phyloP scores from a whole-genome alignment of 1,284 basidiomycete genomes.

The Anthracocystis setariae region DNA sequence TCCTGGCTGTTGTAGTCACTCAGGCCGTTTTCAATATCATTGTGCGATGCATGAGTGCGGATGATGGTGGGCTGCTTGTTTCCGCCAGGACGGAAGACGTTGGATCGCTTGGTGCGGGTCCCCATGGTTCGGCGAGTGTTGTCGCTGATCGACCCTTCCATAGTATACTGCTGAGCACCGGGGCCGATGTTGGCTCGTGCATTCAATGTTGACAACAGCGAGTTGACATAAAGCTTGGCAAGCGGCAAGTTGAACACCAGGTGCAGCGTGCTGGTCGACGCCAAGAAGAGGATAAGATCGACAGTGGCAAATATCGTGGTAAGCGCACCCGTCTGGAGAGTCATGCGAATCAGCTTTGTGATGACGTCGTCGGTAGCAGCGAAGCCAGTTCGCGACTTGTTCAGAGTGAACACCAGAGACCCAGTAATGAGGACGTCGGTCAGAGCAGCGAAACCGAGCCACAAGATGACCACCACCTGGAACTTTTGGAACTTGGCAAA shows the following conservation, averaged over 20 bases:
- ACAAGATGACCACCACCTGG: slow-evolving; percentile 62
- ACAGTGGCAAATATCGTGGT: slow-evolving; percentile 57
- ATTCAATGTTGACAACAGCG: slow-evolving; percentile 63
- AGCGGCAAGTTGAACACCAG: slow-evolving; percentile 63
- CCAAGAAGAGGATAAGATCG: slow-evolving; percentile 60
- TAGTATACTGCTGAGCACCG: slow-evolving; percentile 37
- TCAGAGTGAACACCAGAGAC: slow-evolving; percentile 56
- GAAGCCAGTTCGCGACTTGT: slow-evolving; percentile 61
- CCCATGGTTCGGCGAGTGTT: slow-evolving; percentile 32
- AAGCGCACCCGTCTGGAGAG: slow-evolving; percentile 61
- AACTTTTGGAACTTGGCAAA: slow-evolving; percentile 60
- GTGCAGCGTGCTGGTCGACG: slow-evolving; percentile 55
- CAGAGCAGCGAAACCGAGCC: slow-evolving; percentile 59
- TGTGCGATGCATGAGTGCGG: slow-evolving; percentile 34
- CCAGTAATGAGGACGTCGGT: slow-evolving; percentile 59
- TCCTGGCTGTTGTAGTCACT: slow-evolving; percentile 25
- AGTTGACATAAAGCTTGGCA: slow-evolving; percentile 65
- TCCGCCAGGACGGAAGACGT: slow-evolving; percentile 40
- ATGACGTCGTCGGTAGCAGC: slow-evolving; percentile 63
- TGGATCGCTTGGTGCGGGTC: slow-evolving; percentile 38
- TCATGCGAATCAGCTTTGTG: slow-evolving; percentile 59
- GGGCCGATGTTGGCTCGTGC: slow-evolving; percentile 48
- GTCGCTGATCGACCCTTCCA: slow-evolving; percentile 49
- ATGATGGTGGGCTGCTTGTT: slow-evolving; percentile 46
- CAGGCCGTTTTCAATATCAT: slow-evolving; percentile 29